Conservation (phyloP, 2,329 filamentous ascomycete genomes). For the Botrytis elliptica region DNA sequence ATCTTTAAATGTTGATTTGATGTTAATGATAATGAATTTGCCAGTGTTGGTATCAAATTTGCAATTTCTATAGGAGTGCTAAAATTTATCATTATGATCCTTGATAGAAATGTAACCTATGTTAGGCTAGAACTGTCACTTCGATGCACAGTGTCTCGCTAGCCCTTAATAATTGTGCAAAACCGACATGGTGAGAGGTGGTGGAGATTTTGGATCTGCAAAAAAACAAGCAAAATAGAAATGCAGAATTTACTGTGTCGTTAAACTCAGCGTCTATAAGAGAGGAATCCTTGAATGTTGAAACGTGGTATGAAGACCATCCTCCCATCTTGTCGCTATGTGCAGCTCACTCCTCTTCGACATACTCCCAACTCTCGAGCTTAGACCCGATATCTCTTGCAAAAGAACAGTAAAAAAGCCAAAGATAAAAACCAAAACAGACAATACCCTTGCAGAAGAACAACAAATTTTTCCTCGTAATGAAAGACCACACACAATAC, state of each 20-base stretch:
- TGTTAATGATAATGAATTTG: too few relatives aligned
- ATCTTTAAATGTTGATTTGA: background rate
- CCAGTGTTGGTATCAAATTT: background rate
- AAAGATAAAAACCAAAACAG: background rate
- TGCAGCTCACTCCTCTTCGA: background rate
- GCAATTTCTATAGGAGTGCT: background rate
- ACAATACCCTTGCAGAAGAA: background rate
- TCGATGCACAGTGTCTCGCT: background rate
- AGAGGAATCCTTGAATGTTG: background rate
- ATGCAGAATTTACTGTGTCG: background rate
- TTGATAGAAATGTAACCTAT: background rate
- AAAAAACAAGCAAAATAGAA: fast-evolving
- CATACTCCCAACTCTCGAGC: fast-evolving
- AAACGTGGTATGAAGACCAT: background rate
- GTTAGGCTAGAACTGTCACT: background rate
- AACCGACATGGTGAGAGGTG: background rate
- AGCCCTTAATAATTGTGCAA: too few relatives aligned
- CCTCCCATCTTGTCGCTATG: fast-evolving
- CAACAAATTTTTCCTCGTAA: background rate
- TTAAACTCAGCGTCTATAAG: fast-evolving
- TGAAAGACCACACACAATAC: background rate
- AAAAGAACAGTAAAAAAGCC: background rate
- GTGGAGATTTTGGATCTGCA: background rate
- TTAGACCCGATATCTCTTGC: background rate
- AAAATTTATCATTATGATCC: fast-evolving